phyloP scores from a whole-genome alignment of 1,139 yeast genomes.

The Casaregolazyma suthepensis region DNA sequence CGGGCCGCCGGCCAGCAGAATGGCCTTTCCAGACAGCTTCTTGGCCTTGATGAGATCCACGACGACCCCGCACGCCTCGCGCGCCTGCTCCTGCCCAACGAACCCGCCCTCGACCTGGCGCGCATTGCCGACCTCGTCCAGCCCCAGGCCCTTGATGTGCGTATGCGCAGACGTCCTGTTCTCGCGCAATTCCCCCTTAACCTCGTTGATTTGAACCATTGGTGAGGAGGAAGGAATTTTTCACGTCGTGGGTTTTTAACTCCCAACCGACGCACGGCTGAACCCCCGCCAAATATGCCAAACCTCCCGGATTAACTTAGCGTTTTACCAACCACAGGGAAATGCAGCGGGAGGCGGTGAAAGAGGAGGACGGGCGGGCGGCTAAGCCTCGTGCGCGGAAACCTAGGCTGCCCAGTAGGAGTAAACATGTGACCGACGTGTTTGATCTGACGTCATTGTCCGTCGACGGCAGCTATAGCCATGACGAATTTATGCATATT shows the following conservation, averaged over 20 bases:
- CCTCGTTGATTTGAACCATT: conserved; percentile 85
- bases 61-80: conserved; percentile 96
- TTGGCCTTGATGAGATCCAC: conserved; percentile 91
- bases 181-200: conserved; percentile 59
- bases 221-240: conserved; percentile 3
- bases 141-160: conserved; percentile 90
- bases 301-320: not conserved
- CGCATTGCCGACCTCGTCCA: conserved; percentile 86
- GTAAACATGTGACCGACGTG: conserved; percentile 12
- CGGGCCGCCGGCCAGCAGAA: conserved; percentile 92
- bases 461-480: not conserved
- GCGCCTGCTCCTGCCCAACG: conserved; percentile 89
- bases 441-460: conserved; percentile 15
- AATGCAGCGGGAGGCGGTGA: not conserved
- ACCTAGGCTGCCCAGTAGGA: conserved; percentile 24
- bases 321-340: conserved; percentile 3
- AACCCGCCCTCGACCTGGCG: conserved; percentile 87
- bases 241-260: not conserved
- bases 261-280: not conserved
- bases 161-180: conserved; percentile 94
- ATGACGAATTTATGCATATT: not conserved
- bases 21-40: conserved; percentile 95
- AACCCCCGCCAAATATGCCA: not conserved
- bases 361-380: conserved; percentile 4
- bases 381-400: conserved; percentile 14